Conservation (phyloP, 495 filamentous ascomycete genomes). For the Tetracladium setigerum region DNA sequence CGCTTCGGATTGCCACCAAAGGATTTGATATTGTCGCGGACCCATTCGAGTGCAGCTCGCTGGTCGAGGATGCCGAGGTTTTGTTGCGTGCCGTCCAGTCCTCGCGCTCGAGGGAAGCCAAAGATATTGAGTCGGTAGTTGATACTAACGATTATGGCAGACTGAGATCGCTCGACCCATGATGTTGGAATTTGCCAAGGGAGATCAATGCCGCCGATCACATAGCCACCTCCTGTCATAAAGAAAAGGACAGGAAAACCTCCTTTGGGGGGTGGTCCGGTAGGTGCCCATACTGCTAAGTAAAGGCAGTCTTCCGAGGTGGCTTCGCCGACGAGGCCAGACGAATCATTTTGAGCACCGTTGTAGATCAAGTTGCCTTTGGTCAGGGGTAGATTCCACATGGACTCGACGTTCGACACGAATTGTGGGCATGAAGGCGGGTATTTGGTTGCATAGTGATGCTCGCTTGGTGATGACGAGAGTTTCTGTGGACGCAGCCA, state of each 20-base stretch:
- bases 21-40: conserved; percentile 57
- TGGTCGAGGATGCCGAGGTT: conserved; percentile 67
- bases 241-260: conserved; percentile 42
- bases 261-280: conserved; percentile 15
- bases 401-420: conserved; percentile 20
- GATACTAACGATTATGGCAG: conserved; percentile 48
- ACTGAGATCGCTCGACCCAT: conserved; percentile 35
- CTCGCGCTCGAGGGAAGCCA: conserved; percentile 45
- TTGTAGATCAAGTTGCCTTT: conserved; percentile 12
- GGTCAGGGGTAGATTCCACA: conserved; percentile 30
- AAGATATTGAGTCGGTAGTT: conserved; percentile 57
- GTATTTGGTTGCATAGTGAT: conserved; percentile 27
- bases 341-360: background rate
- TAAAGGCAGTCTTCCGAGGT: conserved; percentile 36
- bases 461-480: conserved; percentile 16
- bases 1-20: conserved; percentile 59
- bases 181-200: conserved; percentile 34
- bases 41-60: conserved; percentile 61
- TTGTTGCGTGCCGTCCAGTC: conserved; percentile 35
- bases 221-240: conserved; percentile 38
- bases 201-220: conserved; percentile 31
- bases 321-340: conserved; percentile 3
- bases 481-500: conserved; percentile 33
- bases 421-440: conserved; percentile 32
- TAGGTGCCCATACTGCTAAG: conserved; percentile 45